Evolutionary conservation across 345 rosid species (phyloP).

Genomic region (Schrenkiella parvula): DNA sequence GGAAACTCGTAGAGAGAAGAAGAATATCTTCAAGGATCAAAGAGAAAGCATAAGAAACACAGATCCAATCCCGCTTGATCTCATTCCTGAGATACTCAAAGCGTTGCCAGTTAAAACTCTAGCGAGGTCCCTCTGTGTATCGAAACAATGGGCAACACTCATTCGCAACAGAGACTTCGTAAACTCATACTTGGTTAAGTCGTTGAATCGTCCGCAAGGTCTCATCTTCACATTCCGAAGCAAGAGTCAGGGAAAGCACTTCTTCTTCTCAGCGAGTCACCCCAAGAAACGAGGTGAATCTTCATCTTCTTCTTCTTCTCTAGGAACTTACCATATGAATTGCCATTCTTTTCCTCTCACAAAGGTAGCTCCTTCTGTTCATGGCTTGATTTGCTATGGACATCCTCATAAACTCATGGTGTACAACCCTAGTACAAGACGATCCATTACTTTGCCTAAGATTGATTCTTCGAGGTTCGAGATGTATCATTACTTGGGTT

Average conservation of each 20-base stretch:
- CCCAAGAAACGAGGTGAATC: background rate
- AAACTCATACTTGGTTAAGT: background rate
- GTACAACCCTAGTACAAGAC: conserved; percentile 15
- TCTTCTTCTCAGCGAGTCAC: conserved; percentile 4
- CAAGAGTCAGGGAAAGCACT: background rate
- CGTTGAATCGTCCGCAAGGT: background rate
- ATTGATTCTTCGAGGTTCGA: background rate
- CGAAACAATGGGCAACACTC: background rate
- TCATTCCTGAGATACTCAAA: background rate
- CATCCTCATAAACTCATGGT: background rate
- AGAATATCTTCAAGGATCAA: no score
- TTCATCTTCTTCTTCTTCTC: background rate
- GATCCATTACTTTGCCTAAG: background rate
- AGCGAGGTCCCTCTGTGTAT: background rate
- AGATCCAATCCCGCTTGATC: background rate
- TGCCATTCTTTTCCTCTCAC: background rate
- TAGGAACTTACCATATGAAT: conserved; percentile 4
- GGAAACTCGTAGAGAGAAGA: no score
- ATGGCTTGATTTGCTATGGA: conserved; percentile 17
- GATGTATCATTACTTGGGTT: conserved; percentile 17
- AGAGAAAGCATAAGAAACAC: no score
- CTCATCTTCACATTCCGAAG: conserved; percentile 12
- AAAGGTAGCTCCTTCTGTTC: conserved; percentile 2
- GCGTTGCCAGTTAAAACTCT: background rate
- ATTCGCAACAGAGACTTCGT: background rate